Conservation (phyloP, 352 stramenopile species). For the Thalassiosira hispida region DNA sequence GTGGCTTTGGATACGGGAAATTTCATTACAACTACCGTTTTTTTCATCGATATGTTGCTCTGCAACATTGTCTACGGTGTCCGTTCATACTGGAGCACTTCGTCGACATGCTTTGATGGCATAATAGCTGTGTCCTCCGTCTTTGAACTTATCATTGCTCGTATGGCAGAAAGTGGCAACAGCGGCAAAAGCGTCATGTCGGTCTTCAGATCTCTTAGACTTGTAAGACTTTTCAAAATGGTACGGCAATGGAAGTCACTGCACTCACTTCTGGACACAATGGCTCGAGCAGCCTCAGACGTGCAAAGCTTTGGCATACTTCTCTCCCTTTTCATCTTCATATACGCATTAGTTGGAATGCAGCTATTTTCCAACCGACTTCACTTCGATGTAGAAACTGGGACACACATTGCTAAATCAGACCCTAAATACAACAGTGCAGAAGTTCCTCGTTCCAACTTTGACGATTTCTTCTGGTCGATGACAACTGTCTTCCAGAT, state of each 20-base stretch:
- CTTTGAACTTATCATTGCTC: constrained; percentile 50
- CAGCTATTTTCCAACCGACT: constrained; percentile 95
- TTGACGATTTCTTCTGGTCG: constrained; percentile 88
- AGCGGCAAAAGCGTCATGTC: constrained; percentile 74
- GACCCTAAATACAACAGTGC: constrained; percentile 69
- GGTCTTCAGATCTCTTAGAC: constrained; percentile 89
- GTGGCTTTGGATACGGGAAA: constrained; percentile 58
- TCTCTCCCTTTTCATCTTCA: constrained; percentile 94
- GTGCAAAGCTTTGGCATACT: constrained; percentile 94
- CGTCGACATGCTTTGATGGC: constrained; percentile 60
- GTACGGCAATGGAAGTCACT: constrained; percentile 91
- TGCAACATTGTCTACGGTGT: constrained; percentile 55
- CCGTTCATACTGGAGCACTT: constrained; percentile 38
- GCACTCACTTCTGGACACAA: constrained; percentile 90
- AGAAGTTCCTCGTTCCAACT: constrained; percentile 81
- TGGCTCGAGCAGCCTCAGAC: constrained; percentile 90
- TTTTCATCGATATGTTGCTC: constrained; percentile 66
- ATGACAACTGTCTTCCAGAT: constrained; percentile 91
- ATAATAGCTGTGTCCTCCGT: constrained; percentile 52
- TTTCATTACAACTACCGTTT: constrained; percentile 63
- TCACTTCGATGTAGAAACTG: constrained; percentile 88
- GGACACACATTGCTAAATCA: constrained; percentile 79
- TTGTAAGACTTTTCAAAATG: constrained; percentile 95
- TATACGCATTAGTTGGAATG: constrained; percentile 91
- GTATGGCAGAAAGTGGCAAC: constrained; percentile 14